Conservation (phyloP, 2,329 filamentous ascomycete species). For the Arthrocladium fulminans region DNA sequence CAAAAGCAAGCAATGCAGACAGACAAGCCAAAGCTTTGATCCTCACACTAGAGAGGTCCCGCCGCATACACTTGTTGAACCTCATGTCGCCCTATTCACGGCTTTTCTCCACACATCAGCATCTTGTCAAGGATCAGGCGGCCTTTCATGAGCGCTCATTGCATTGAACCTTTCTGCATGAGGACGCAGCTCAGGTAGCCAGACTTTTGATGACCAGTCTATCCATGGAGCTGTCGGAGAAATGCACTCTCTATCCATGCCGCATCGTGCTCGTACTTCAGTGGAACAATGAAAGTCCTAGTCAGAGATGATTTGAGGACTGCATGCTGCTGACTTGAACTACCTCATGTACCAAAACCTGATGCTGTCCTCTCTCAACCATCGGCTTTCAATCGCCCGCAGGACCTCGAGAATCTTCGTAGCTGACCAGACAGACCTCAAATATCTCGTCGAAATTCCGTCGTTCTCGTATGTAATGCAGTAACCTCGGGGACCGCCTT, state of each 20-base stretch:
- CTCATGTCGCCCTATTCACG: constrained; percentile 13
- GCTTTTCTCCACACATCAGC: background rate
- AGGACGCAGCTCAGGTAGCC: constrained; percentile 11
- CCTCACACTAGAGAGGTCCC: constrained; percentile 87
- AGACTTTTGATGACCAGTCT: constrained; percentile 13
- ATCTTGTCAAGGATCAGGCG: constrained; percentile 8
- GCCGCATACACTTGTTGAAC: constrained; percentile 29
- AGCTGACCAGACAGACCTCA: constrained; percentile 13
- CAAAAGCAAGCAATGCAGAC: constrained; percentile 32
- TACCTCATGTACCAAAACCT: constrained; percentile 8
- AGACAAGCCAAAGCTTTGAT: constrained; percentile 94
- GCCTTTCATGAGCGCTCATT: constrained; percentile 7
- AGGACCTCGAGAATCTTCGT: constrained; percentile 13
- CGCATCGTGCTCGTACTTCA: constrained; percentile 5
- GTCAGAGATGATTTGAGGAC: background rate
- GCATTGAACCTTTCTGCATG: constrained; percentile 7
- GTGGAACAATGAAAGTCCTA: background rate
- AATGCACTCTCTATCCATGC: constrained; percentile 5
- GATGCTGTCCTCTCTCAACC: constrained; percentile 10
- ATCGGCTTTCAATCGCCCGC: constrained; percentile 7
- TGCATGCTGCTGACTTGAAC: constrained; percentile 4
- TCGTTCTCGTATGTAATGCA: constrained; percentile 73
- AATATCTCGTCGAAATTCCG: constrained; percentile 27
- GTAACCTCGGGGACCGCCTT: constrained; percentile 91
- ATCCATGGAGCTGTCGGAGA: constrained; percentile 15